These are phyloP conservation scores for Talaromyces marneffei DNA, from an alignment of 2,329 filamentous ascomycete genomes.

Conservation along the genomic window DNA sequence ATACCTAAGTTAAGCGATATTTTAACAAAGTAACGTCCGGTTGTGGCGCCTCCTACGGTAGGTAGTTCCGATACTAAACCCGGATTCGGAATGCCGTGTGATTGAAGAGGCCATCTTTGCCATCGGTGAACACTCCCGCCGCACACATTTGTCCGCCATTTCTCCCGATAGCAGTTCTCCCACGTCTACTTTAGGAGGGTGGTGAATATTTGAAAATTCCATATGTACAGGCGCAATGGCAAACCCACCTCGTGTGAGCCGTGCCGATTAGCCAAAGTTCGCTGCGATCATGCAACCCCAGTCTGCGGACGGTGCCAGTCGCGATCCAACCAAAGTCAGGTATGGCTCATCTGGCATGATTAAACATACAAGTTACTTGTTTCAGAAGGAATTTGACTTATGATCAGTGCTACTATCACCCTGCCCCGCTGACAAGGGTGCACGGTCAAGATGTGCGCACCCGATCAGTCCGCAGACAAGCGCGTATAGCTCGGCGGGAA, in stretches of 20 bases:
- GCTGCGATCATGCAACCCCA: slow-evolving; percentile 31
- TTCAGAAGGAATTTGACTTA: background rate
- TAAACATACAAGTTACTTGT: background rate
- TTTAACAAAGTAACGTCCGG: too few relatives aligned
- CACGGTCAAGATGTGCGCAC: background rate
- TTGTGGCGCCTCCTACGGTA: too few relatives aligned
- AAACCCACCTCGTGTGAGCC: slow-evolving; percentile 33
- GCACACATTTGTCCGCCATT: background rate
- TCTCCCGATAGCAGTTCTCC: background rate
- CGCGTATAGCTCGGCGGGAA: background rate
- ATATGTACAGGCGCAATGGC: slow-evolving; percentile 24
- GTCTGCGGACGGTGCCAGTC: slow-evolving; percentile 18
- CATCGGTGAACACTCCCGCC: background rate
- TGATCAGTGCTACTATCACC: background rate
- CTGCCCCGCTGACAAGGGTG: background rate
- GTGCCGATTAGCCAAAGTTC: slow-evolving; percentile 32
- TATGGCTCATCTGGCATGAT: background rate
- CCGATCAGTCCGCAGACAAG: background rate
- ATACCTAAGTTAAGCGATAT: too few relatives aligned
- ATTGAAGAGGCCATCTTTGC: too few relatives aligned
- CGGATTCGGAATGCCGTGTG: too few relatives aligned
- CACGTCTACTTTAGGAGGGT: background rate
- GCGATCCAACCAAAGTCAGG: background rate
- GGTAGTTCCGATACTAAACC: too few relatives aligned
- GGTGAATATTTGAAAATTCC: background rate